Base-by-base conservation (phyloP, 805 yeast genomes). In the Metschnikowia drakensbergensis region DNA sequence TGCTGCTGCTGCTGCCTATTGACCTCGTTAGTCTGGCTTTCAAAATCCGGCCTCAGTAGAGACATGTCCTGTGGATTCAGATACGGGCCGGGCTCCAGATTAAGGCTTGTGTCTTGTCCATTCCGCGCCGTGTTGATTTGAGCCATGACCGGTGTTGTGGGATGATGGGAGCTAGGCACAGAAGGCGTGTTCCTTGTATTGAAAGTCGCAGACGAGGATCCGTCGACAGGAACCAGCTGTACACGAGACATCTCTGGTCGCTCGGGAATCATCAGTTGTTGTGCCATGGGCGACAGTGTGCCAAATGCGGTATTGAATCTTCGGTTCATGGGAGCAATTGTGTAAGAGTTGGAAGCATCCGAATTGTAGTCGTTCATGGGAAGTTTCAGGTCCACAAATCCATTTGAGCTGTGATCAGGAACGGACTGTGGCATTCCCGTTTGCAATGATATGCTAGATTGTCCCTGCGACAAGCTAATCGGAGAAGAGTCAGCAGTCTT, bases 141-240 rank as follows among this genome's bases (percentile, higher is more conserved):
- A 3, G 8, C 6, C 50, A 36, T 36, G 8, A 49, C 49, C 4
- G 53, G 53, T 25, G 55, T 46, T 17, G 39, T 52, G 26, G 45
- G 48, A 23, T 46, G 53, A 23, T 51, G 48, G 3, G 54, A 26
- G 27, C 41, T 45, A 8, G 52, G 52, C 33, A 26, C 28, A 9
- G 45, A 35, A 32, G 39, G 33, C 5, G 23, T 13, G 25, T 27
- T n/a, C 17, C 35, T 17, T 22, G 33, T 10, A 13, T 42, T 42
- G 29, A 11, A 28, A 6, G 39, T 3, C 9, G 28, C 39, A 6
- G 8, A 17, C 28, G 34, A 13, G 7, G 23, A 5, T 6, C 10
- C 26, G 5, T 13, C 33, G 17, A 40, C n/a, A 2, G 46, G 46
- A 25, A 42, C 28, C 46, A 42, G 46, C 6, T 35, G 46, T 4